Percentiles rank a stretch among this genome's conserved stretches.
phyloP scores from a whole-genome alignment of 208 protist species.

The Leishmania braziliensis region DNA sequence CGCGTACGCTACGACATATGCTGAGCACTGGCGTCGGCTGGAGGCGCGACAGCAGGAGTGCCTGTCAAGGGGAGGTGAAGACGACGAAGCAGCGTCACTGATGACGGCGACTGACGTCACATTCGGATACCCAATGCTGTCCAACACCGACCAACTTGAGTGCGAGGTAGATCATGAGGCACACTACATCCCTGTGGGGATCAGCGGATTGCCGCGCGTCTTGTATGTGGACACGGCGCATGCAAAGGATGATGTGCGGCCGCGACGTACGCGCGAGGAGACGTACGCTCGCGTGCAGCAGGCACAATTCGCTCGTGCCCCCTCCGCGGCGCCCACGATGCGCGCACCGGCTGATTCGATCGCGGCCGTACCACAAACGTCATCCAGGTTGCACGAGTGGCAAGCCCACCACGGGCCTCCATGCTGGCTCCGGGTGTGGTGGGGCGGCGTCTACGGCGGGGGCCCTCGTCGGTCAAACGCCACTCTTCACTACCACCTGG shows the following conservation, averaged over 20 bases:
- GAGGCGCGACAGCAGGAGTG: neutral
- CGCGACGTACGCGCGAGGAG: constrained; percentile 32
- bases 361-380: neutral
- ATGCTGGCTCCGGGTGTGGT: constrained; percentile 49
- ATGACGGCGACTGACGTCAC: constrained; percentile 20
- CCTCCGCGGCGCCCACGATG: neutral
- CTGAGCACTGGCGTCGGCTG: constrained; percentile 20
- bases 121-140: constrained; percentile 27
- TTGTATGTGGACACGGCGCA: constrained; percentile 51
- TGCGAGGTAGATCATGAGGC: neutral
- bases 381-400: constrained; percentile 18
- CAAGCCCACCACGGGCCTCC: constrained; percentile 26
- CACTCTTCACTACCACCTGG: constrained; percentile 53
- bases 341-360: neutral
- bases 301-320: constrained; percentile 37
- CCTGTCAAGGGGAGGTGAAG: neutral
- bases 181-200: constrained; percentile 52
- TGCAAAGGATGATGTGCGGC: constrained; percentile 39
- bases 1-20: constrained; percentile 14
- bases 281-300: constrained; percentile 43
- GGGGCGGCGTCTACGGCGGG: constrained; percentile 64
- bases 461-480: constrained; percentile 9
- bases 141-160: neutral
- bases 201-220: constrained; percentile 55
- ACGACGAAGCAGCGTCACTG: neutral